Evolutionary conservation across 2,329 filamentous ascomycete genomes (phyloP), one percentile per base, ranked within the genome.

Genomic region (Didymella pomorum): DNA sequence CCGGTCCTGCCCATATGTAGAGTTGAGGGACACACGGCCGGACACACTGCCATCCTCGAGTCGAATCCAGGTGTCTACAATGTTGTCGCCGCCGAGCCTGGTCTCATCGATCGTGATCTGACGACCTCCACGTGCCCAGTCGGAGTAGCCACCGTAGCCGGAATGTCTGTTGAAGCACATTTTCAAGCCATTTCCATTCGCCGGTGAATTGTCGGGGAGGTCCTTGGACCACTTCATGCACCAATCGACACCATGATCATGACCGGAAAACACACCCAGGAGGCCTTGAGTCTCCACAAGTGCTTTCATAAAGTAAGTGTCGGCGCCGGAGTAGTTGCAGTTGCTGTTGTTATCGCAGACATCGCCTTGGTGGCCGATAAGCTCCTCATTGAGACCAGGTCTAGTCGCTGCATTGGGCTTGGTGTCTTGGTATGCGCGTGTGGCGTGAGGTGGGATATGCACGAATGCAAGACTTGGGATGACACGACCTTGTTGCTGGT

Each of bases 61-160:
- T 2, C 86, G 79, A 35, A 88, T 84, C 82, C 86, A 89, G 0
- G 86, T 88, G 31, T 87, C 80, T 0, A 86, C 73, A 35, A 80
- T 79, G 20, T 68, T 65, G 11, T 75, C 62, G 6, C 67, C 66
- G 16, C 67, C 66, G 16, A 86, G 67, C 21, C 72, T 72, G 1
- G 76, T 69, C 39, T 83, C 77, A 2, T 80, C 75, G 1, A 89
- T 63, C 2, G 80, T 64, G 12, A 89, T 75, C 64, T 88, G 84
- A 1, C 87, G 79, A 4, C 82, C 81, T 1, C 88, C 89, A 0
- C 88, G 83, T 10, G 83, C 82, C 84, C 85, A 89, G 44, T 80
- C 64, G 0, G 87, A 86, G 64, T 91, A 91, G 0, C 89, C 89
- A 0, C 88, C 89, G 54, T 91, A 91, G 0, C 89, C 89, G 0